Evolutionary conservation across 371 early-diverging fungal species (phyloP).

Genomic region (Haplosporangium sp.): DNA sequence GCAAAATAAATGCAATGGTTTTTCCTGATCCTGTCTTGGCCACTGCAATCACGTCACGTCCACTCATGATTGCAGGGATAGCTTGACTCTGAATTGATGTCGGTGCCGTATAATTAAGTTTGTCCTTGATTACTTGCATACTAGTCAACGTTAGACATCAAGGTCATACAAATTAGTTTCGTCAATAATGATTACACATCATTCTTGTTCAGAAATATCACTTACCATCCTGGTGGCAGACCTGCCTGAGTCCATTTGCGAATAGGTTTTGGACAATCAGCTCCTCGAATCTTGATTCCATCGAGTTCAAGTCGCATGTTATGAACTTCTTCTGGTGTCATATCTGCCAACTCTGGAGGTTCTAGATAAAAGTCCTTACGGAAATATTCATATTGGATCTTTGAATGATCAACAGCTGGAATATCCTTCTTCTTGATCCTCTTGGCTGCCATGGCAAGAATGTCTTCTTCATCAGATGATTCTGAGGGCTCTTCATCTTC

Average conservation of each 20-base stretch:
- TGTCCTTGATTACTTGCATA: conserved; percentile 78
- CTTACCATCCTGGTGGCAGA: conserved; percentile 72
- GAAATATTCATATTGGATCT: conserved; percentile 89
- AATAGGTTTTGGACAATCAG: conserved; percentile 93
- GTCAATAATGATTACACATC: background rate
- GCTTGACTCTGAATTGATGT: conserved; percentile 98
- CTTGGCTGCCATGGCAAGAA: conserved; percentile 85
- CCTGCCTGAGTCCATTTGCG: conserved; percentile 97
- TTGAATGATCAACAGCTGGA: conserved; percentile 88
- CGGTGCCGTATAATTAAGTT: conserved; percentile 87
- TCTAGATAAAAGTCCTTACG: conserved; percentile 97
- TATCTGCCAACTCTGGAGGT: conserved; percentile 86
- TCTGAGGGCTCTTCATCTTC: conserved; percentile 66
- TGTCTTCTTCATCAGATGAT: conserved; percentile 73
- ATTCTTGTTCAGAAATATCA: background rate
- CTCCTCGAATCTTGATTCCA: conserved; percentile 93
- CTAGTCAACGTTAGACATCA: conserved; percentile 29
- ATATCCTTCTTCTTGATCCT: conserved; percentile 93
- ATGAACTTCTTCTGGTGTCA: conserved; percentile 91
- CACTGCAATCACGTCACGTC: conserved; percentile 98
- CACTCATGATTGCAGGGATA: conserved; percentile 97
- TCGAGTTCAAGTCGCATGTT: conserved; percentile 87
- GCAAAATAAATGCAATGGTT: conserved; percentile 96
- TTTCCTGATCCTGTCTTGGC: conserved; percentile 99
- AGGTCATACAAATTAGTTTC: background rate